Evolutionary conservation across 2,329 filamentous ascomycete genomes (phyloP).

Genomic region (Clarireedia hainanense): DNA sequence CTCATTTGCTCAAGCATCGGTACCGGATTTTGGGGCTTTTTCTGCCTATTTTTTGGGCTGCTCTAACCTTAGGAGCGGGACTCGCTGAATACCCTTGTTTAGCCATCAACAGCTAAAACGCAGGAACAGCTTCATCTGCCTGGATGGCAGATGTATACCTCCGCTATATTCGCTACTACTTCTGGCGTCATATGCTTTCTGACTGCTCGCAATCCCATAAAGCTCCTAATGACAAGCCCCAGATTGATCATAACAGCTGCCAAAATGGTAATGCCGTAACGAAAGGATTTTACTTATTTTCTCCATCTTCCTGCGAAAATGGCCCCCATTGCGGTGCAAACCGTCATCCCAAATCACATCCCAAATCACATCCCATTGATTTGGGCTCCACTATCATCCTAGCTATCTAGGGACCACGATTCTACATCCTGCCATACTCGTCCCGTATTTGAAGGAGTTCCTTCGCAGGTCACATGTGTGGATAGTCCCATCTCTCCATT

Average conservation of each 20-base stretch:
- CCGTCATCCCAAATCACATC: not conserved
- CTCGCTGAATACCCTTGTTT: too few relatives aligned
- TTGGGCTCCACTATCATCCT: conserved; percentile 4
- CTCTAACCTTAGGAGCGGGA: not conserved
- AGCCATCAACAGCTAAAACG: not conserved
- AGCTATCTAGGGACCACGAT: not conserved
- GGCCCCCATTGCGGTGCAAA: not conserved
- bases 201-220: not conserved
- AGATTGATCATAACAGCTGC: not conserved
- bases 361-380: not conserved
- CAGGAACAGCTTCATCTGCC: not conserved
- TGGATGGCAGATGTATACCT: not conserved
- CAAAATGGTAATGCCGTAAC: not conserved
- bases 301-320: not conserved
- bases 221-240: not conserved
- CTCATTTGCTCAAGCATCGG: too few relatives aligned
- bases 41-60: not conserved
- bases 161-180: not conserved
- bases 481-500: conserved; percentile 13
- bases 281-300: conserved; percentile 2
- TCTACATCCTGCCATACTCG: not conserved
- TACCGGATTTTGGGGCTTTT: not conserved
- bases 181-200: not conserved
- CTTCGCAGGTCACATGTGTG: conserved; percentile 14
- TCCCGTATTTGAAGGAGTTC: conserved; percentile 1